Conservation (phyloP, 2,329 filamentous ascomycete genomes). For the Sclerotinia spermophila region DNA sequence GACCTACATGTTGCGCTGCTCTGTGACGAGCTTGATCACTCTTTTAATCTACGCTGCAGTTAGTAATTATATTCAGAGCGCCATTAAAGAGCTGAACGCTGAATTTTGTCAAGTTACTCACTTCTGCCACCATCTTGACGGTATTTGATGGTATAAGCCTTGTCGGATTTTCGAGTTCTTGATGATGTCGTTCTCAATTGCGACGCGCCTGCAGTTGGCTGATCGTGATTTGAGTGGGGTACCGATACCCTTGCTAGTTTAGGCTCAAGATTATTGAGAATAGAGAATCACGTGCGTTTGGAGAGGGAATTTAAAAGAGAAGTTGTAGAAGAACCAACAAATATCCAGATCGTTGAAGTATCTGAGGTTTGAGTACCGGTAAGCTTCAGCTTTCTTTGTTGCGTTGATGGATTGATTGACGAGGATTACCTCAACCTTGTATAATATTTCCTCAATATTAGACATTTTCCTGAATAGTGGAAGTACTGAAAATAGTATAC, state of each 20-base stretch:
- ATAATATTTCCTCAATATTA: not conserved
- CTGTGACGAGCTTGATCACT: slow-evolving; percentile 86
- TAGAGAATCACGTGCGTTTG: slow-evolving; percentile 18
- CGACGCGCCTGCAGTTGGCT: slow-evolving; percentile 16
- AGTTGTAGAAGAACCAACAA: not conserved
- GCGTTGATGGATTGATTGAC: not conserved
- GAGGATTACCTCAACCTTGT: not conserved
- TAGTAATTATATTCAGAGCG: slow-evolving; percentile 2
- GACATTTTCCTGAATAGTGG: not conserved
- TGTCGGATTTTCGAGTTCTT: slow-evolving; percentile 8
- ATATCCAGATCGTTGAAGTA: not conserved
- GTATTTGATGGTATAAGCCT: slow-evolving; percentile 12
- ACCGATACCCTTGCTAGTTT: slow-evolving; percentile 11
- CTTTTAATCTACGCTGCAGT: slow-evolving; percentile 61
- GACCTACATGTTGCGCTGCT: slow-evolving; percentile 70
- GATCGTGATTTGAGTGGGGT: slow-evolving; percentile 17
- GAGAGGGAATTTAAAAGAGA: not conserved
- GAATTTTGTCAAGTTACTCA: slow-evolving; percentile 21
- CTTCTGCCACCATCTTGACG: slow-evolving; percentile 36
- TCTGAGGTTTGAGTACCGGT: not conserved
- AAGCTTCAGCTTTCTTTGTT: not conserved
- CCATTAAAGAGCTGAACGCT: not conserved
- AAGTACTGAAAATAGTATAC: not conserved
- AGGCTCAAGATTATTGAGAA: not conserved
- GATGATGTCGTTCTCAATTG: slow-evolving; percentile 12